Conservation (phyloP, 176 grass and related monocot genomes). For the Hordeum marinum region DNA sequence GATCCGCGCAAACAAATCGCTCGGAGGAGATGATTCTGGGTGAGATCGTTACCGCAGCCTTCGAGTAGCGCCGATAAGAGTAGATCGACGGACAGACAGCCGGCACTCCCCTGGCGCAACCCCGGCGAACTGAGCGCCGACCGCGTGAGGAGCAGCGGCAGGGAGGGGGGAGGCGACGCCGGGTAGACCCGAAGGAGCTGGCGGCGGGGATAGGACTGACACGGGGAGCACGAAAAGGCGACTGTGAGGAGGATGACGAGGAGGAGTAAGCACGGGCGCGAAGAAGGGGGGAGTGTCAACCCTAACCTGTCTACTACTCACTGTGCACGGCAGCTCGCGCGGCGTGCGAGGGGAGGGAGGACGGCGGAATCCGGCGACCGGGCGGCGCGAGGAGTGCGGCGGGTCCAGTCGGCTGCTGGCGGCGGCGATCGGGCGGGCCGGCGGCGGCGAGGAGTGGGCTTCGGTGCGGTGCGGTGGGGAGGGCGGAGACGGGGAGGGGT, state of each 20-base stretch:
- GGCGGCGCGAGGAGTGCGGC: background rate
- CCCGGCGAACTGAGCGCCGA: background rate
- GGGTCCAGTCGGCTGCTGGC: background rate
- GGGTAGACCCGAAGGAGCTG: background rate
- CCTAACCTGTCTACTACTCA: constrained; percentile 23
- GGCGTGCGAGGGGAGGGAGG: background rate
- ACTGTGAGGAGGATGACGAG: background rate
- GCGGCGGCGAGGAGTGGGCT: background rate
- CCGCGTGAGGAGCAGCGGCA: background rate
- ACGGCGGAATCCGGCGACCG: background rate
- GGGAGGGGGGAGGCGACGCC: background rate
- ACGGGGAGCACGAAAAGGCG: background rate
- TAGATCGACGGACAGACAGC: background rate
- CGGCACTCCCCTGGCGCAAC: background rate
- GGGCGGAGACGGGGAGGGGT: background rate
- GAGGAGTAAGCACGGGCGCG: background rate
- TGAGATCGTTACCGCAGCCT: background rate
- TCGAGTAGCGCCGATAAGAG: background rate
- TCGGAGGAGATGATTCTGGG: background rate
- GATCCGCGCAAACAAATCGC: background rate
- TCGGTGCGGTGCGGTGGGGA: background rate
- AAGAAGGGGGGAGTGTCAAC: background rate
- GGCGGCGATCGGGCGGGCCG: background rate
- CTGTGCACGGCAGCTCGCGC: constrained; percentile 2
- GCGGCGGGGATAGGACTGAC: background rate